Conservation (phyloP, 1,284 basidiomycete species). For the Inonotus hispidus region DNA sequence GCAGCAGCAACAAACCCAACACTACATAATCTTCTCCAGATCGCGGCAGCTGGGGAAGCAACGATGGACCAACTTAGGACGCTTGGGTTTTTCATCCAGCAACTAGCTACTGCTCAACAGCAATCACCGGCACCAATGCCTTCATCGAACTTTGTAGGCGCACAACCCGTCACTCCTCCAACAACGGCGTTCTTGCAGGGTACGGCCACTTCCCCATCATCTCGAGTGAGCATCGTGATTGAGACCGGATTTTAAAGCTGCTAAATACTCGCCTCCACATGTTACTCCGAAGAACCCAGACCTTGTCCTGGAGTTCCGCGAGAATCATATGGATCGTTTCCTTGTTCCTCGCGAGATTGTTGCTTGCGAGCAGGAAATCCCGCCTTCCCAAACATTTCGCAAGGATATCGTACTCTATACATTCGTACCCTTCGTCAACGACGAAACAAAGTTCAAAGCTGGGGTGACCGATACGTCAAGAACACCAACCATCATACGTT, state of each 20-base stretch:
- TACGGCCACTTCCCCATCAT: neutral
- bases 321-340: conserved; percentile 54
- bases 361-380: conserved; percentile 35
- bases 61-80: conserved; percentile 56
- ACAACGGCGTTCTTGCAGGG: neutral
- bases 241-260: neutral
- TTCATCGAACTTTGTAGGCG: neutral
- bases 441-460: neutral
- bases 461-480: neutral
- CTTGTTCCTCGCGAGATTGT: conserved; percentile 56
- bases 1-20: conserved; percentile 60
- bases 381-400: neutral
- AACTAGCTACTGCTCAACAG: conserved; percentile 31
- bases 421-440: conserved; percentile 9
- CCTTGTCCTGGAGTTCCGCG: conserved; percentile 63
- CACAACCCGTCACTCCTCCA: neutral
- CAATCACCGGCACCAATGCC: neutral
- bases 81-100: conserved; percentile 59
- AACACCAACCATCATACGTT: conserved; percentile 4
- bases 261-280: conserved; percentile 4
- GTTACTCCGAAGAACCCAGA: conserved; percentile 48
- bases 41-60: conserved; percentile 54
- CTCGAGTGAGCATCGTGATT: neutral
- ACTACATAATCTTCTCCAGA: conserved; percentile 54
- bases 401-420: conserved; percentile 15